Evolutionary conservation across 805 yeast species (phyloP), one percentile per base, ranked within the genome.

Genomic region (Suhomyces faveliae): DNA sequence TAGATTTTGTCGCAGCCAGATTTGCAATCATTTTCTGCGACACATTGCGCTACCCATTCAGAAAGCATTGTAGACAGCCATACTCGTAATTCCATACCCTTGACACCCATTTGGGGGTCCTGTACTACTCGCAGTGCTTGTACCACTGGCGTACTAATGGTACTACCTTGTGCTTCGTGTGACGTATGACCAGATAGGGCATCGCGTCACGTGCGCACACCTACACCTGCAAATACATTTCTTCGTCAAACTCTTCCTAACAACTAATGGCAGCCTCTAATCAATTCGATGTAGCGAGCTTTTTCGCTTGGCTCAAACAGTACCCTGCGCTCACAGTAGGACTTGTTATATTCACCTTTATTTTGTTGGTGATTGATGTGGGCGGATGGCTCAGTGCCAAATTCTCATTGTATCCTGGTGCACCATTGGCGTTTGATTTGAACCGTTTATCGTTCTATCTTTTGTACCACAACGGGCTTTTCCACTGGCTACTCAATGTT

Each of bases 381-480:
- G 41, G 49, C 71, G 46, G 63, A 62, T 48, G 52, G 7, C 49
- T 63, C 71, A 67, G 43, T 51, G 61, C 52, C 29, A 47, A 46
- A 30, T 76, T 84, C 61, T 64, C 78, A 9, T 71, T 87, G 50
- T 70, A 73, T 37, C 86, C 94, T 11, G 62, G 70, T 43, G 80
- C 88, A 2, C 68, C 85, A 4, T 68, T 78, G 49, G 52, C 62
- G 24, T 59, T 73, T 42, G 71, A 71, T 50, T 56, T 83, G 52
- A 76, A 76, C 59, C 61, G 79, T 37, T 59, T 85, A n/a, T 82
- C 94, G 7, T 76, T 87, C 55, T 89, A 86, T 61, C 87, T 90
- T 2, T 65, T 89, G 57, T 81, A 81, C 23, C 96, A 89, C 64
- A 57, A 70, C n/a, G 75, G 78, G 19, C 52, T 80, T 19, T 51